These are phyloP conservation scores for Insectozyma bohioensis DNA, from an alignment of 1,139 yeast species.

Conservation along the genomic window DNA sequence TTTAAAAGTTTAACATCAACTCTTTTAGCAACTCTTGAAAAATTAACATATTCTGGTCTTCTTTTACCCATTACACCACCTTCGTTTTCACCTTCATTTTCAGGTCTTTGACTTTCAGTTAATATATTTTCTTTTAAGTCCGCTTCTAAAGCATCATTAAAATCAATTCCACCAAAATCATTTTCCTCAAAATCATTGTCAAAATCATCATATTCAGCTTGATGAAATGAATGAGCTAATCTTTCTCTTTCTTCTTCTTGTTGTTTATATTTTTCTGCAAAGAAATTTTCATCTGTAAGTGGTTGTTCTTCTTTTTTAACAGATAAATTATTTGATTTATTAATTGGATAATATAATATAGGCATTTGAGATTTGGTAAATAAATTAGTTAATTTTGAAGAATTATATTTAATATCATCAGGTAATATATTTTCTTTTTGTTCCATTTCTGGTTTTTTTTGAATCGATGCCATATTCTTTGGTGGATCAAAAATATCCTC, in stretches of 20 bases:
- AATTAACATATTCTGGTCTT: constrained; percentile 66
- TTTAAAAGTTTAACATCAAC: constrained; percentile 81
- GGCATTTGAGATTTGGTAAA: constrained; percentile 64
- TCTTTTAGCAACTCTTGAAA: constrained; percentile 78
- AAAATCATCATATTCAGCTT: constrained; percentile 45
- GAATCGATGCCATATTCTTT: constrained; percentile 30
- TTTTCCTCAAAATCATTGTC: constrained; percentile 39
- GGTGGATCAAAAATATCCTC: constrained; percentile 52
- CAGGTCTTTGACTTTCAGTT: constrained; percentile 21
- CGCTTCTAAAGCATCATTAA: constrained; percentile 44
- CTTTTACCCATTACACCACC: constrained; percentile 36
- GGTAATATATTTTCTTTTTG: constrained; percentile 56
- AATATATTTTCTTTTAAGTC: constrained; percentile 15
- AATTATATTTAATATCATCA: constrained; percentile 69
- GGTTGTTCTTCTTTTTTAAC: constrained; percentile 14
- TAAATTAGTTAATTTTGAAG: constrained; percentile 64
- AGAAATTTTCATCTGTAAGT: constrained; percentile 66
- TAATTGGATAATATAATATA: constrained; percentile 32
- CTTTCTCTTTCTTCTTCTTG: constrained; percentile 35
- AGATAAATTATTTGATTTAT: no score
- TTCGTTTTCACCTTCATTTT: no score
- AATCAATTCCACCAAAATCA: constrained; percentile 46
- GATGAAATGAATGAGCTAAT: constrained; percentile 43
- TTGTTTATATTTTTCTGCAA: constrained; percentile 66
- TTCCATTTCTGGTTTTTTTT: constrained; percentile 26